Base-by-base conservation (phyloP, 257 asterid genomes). In the Petunia secreta region DNA sequence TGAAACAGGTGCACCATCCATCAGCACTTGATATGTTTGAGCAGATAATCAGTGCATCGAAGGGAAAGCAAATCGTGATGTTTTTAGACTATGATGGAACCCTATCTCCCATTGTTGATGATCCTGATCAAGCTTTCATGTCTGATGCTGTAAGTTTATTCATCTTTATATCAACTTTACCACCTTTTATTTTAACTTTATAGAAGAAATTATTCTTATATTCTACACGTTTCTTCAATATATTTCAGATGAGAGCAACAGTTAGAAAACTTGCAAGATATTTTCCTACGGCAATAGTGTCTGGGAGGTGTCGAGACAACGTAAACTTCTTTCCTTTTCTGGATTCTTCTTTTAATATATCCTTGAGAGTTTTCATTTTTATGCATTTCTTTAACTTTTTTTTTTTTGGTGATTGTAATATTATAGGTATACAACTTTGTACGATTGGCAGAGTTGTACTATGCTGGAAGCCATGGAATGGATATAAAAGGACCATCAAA, bases 391-490 rank as follows among this genome's bases (percentile, higher is more conserved):
- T 15, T 63, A 2, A 68, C 2, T 78, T 59, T 43, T 54, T 80
- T 13, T 52, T 43, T 54, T 80, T 13, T 52, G 46, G 8, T 54
- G 16, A 6, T n/a, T 8, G 37, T 41, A 63, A 73, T 2, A 69
- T 13, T 60, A 36, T 63, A 94, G 97, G 98, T 95, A 7, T 93
- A 95, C 71, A 89, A 86, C 57, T 95, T 93, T 87, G 98, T 95
- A 83, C 90, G 92, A 59, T 87, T 95, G 85, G 91, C 94, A 78
- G 99, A 95, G 89, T 89, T 95, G 91, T 95, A 93, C 88, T 95
- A 95, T 80, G 99, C 99, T 76, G 99, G 99, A 75, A 95, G 99
- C 89, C 99, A 95, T 87, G 99, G 99, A 36, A 95, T 95, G 99
- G 99, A 95, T 92, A 95, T 95, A 77, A 93, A 92, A 87, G 99